Conservation (phyloP, 2,329 filamentous ascomycete genomes). For the Leptographium galeiforme region DNA sequence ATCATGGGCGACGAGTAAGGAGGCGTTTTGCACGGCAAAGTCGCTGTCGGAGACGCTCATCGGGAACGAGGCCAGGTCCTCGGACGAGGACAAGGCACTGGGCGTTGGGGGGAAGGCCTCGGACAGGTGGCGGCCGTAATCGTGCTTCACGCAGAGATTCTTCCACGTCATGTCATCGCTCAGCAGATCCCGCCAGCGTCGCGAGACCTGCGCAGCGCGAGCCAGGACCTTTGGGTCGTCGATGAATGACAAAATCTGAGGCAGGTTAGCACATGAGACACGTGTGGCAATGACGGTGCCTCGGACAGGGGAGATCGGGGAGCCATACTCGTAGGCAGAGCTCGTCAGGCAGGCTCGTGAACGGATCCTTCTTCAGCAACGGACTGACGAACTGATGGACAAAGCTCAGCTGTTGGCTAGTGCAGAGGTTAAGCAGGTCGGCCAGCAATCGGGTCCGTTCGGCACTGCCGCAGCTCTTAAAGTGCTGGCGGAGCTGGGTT, state of each 20-base stretch:
- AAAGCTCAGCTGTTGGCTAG: slow-evolving; percentile 88
- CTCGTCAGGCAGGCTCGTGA: slow-evolving; percentile 83
- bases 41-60: slow-evolving; percentile 20
- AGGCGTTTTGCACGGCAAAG: slow-evolving; percentile 23
- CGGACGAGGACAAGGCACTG: slow-evolving; percentile 12
- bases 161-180: slow-evolving; percentile 98
- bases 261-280: not conserved
- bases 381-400: slow-evolving; percentile 94
- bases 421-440: slow-evolving; percentile 84
- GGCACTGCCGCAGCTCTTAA: slow-evolving; percentile 60
- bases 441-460: slow-evolving; percentile 73
- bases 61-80: slow-evolving; percentile 19
- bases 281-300: not conserved
- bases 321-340: slow-evolving; percentile 70
- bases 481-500: slow-evolving; percentile 65
- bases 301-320: not conserved
- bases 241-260: slow-evolving; percentile 83
- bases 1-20: slow-evolving; percentile 28
- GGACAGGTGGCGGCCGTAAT: slow-evolving; percentile 55
- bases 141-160: slow-evolving; percentile 89
- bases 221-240: slow-evolving; percentile 92
- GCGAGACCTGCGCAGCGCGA: slow-evolving; percentile 89
- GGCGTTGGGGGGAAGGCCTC: slow-evolving; percentile 27
- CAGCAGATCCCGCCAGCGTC: slow-evolving; percentile 81
- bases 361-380: slow-evolving; percentile 88